Evolutionary conservation across 805 yeast species (phyloP), one percentile per base, ranked within the genome.

Genomic region (Saccharomycodes ludwigii): DNA sequence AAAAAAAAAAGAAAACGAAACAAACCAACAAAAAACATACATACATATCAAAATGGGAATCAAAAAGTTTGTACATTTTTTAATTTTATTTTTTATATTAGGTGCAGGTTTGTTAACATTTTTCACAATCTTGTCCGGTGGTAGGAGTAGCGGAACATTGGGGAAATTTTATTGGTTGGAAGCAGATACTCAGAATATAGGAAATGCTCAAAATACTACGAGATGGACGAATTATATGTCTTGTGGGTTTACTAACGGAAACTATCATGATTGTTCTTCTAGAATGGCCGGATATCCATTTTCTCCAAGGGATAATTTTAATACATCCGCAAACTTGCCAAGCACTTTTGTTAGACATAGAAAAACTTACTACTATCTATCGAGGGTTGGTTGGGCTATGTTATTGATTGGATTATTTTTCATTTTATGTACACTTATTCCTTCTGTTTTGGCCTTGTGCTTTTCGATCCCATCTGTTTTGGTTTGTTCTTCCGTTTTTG

Each of bases 141-240:
- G 64, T 10, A 61, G 71, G 13, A 54, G 65, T 11, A 47, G 56
- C 24, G 64, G 71, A 26, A 70, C 78, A 4, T 52, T 83, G 46
- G 67, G 70, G 46, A 57, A 65, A 37, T 79, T 83, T 56, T 85
- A 78, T 59, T 84, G 91, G 86, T 49, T 86, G 25, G 63, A 73
- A 48, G 94, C 84, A 18, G 76, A 75, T 46, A 84, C 95, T 30
- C 48, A 68, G 4, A 57, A 52, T 24, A 69, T 76, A 36, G 46
- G 55, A 13, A 50, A 57, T 26, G 59, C 63, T 35, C 58, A 66
- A 18, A 34, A 44, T 3, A 49, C 55, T 11, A 62, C 83, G 3
- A 73, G 86, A 45, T 86, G 95, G 95, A 79, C 86, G 8, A 71
- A 71, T 55, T 86, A 88, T 68, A 75, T 77, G 40, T 63, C 76